Conservation (phyloP, 1,139 yeast genomes). For the Protomyces macrosporus region DNA sequence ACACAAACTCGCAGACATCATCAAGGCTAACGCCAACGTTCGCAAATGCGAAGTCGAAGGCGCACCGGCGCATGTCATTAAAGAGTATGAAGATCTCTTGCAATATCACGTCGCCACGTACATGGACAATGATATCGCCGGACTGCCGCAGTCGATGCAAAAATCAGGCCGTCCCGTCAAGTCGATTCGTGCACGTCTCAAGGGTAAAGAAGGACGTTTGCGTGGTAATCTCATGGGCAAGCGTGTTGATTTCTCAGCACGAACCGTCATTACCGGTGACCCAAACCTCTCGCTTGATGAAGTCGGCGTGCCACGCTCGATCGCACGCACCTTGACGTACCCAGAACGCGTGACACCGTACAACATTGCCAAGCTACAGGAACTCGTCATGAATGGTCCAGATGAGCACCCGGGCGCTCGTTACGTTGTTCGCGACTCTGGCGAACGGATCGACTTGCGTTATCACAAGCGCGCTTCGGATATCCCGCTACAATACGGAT, state of each 20-base stretch:
- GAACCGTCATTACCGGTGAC: constrained; percentile 99
- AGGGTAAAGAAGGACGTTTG: constrained; percentile 98
- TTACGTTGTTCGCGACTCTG: constrained; percentile 95
- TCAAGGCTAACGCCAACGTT: constrained; percentile 92
- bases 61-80: constrained; percentile 95
- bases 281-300: constrained; percentile 96
- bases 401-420: constrained; percentile 99
- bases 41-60: constrained; percentile 97
- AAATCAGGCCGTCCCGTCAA: constrained; percentile 98
- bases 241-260: constrained; percentile 98
- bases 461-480: constrained; percentile 98
- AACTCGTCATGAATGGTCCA: constrained; percentile 93
- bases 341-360: constrained; percentile 98
- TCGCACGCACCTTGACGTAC: constrained; percentile 89
- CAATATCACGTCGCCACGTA: constrained; percentile 99
- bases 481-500: constrained; percentile 93
- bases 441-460: constrained; percentile 95
- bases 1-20: constrained; percentile 90
- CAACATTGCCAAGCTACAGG: constrained; percentile 87
- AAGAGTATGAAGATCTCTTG: constrained; percentile 89
- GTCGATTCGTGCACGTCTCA: constrained; percentile 95
- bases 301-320: constrained; percentile 96
- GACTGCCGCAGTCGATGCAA: constrained; percentile 98
- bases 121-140: constrained; percentile 99
- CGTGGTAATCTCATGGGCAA: constrained; percentile 99